These are phyloP conservation scores for Mycena venus DNA, from an alignment of 768 basidiomycete species.

Conservation along the genomic window DNA sequence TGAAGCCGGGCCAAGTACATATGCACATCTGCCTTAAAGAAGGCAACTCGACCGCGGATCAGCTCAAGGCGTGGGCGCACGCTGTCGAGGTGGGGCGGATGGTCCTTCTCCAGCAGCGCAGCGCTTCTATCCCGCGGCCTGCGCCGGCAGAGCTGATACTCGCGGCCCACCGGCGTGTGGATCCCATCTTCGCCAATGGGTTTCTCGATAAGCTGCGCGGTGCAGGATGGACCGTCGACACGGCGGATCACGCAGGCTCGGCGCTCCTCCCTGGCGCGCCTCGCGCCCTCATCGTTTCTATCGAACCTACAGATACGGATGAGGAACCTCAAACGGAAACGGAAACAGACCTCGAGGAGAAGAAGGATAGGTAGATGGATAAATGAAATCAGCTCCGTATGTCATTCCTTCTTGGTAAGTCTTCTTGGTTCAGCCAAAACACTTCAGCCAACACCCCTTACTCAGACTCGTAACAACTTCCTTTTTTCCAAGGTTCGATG, in stretches of 20 bases:
- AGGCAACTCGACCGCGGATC: conserved; percentile 60
- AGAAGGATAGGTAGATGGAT: conserved; percentile 13
- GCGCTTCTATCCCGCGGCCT: conserved; percentile 4
- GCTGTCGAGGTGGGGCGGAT: conserved; percentile 53
- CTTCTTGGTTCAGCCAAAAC: conserved; percentile 2
- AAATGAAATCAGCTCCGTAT: neutral
- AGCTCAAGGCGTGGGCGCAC: conserved; percentile 70
- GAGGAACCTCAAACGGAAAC: neutral
- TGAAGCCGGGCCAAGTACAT: conserved; percentile 37
- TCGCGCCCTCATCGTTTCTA: conserved; percentile 23
- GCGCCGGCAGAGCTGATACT: conserved; percentile 33
- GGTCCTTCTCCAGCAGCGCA: conserved; percentile 30
- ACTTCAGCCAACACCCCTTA: neutral
- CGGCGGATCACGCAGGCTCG: conserved; percentile 46
- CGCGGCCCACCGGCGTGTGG: conserved; percentile 32
- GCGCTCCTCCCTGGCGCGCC: conserved; percentile 35
- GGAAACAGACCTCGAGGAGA: conserved; percentile 18
- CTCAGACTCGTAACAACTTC: neutral
- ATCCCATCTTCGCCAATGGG: conserved; percentile 34
- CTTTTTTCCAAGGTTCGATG: neutral
- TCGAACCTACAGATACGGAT: conserved; percentile 10
- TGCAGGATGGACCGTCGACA: conserved; percentile 60
- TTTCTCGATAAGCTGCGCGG: conserved; percentile 43
- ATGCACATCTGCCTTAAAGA: conserved; percentile 66
- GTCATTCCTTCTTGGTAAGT: neutral